These are phyloP conservation scores for Saccharomycopsis hybrid DNA, from an alignment of 1,139 yeast genomes.

Conservation along the genomic window DNA sequence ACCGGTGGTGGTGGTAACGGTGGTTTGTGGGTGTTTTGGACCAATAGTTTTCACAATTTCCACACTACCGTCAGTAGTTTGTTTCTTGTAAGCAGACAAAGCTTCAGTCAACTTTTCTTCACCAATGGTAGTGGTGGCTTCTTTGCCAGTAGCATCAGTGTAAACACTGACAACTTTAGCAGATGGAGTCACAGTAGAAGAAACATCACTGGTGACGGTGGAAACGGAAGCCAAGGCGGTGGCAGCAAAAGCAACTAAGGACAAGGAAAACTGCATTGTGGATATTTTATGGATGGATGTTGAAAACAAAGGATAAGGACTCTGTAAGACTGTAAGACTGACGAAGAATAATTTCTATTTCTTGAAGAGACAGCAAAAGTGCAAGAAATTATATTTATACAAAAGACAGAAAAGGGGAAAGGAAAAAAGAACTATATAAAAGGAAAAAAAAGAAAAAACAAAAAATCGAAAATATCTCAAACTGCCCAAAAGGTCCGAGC, in stretches of 20 bases:
- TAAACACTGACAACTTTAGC: conserved; percentile 21
- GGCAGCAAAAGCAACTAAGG: conserved; percentile 31
- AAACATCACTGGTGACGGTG: conserved; percentile 19
- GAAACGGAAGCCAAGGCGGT: conserved; percentile 24
- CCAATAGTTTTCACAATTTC: conserved; percentile 23
- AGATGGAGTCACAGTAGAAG: no score
- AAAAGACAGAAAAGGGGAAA: no score
- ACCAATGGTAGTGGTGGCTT: conserved; percentile 19
- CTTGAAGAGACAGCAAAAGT: no score
- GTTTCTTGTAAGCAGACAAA: background rate
- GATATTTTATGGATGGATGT: background rate
- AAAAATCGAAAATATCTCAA: no score
- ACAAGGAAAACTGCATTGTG: conserved; percentile 33
- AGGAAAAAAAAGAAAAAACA: no score
- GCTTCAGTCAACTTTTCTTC: background rate
- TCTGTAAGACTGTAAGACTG: no score
- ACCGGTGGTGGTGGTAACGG: conserved; percentile 31
- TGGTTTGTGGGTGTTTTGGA: conserved; percentile 26
- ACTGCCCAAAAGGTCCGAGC: no score
- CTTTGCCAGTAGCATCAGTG: conserved; percentile 26
- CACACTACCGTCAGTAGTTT: background rate
- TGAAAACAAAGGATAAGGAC: no score
- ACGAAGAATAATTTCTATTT: no score
- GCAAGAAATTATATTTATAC: no score
- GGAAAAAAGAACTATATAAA: no score